These are phyloP conservation scores for Aureobasidium mangrovei DNA, from an alignment of 2,329 filamentous ascomycete species.

Conservation along the genomic window DNA sequence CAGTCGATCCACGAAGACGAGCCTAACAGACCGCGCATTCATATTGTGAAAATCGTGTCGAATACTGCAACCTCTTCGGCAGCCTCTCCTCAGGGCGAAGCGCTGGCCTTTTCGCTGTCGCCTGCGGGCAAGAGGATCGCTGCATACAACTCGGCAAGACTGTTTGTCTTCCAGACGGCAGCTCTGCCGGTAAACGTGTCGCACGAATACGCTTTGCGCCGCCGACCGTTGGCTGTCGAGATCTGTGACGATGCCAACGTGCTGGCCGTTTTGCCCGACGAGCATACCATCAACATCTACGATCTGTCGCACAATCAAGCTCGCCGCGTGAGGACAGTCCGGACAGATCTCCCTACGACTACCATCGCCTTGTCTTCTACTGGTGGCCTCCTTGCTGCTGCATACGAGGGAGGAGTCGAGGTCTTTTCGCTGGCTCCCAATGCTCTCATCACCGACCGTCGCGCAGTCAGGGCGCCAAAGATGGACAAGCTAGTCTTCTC, in stretches of 20 bases:
- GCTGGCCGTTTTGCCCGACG: constrained; percentile 69
- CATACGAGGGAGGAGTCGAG: constrained; percentile 79
- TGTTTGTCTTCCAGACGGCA: constrained; percentile 66
- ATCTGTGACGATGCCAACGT: constrained; percentile 68
- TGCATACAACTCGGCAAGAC: constrained; percentile 76
- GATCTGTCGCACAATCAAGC: constrained; percentile 57
- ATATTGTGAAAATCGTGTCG: constrained; percentile 67
- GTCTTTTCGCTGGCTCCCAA: constrained; percentile 64
- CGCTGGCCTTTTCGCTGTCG: constrained; percentile 75
- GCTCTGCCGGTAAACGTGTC: constrained; percentile 48
- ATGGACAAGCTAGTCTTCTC: constrained; percentile 31
- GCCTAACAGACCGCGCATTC: constrained; percentile 29
- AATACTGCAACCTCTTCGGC: constrained; percentile 71
- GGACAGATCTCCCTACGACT: constrained; percentile 67
- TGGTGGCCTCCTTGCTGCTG: constrained; percentile 72
- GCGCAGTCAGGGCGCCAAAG: constrained; percentile 27
- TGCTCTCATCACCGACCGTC: constrained; percentile 34
- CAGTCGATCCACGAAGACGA: constrained; percentile 30
- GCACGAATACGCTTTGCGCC: constrained; percentile 70
- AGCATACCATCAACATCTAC: constrained; percentile 78
- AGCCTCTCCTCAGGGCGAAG: constrained; percentile 54
- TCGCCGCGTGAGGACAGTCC: constrained; percentile 56
- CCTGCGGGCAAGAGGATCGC: constrained; percentile 65
- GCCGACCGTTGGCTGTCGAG: constrained; percentile 66
- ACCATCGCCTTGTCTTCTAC: constrained; percentile 74